Conservation (phyloP, 2,329 filamentous ascomycete species). For the Blastomyces silverae region DNA sequence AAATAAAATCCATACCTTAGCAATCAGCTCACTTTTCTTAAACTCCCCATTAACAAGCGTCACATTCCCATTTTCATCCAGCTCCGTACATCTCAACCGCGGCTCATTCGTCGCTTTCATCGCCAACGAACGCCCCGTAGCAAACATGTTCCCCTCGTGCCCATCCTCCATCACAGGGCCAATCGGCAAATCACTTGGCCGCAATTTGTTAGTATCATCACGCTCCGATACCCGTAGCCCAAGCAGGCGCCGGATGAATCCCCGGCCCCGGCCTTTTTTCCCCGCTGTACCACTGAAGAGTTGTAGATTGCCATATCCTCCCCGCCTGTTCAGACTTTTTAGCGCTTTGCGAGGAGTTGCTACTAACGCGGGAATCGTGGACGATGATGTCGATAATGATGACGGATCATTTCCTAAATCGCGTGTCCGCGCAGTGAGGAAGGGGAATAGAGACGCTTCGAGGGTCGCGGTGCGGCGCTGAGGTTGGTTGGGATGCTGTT, state of each 20-base stretch:
- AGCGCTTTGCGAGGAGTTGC: conserved; percentile 13
- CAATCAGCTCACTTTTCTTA: conserved; percentile 94
- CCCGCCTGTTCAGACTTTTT: conserved; percentile 5
- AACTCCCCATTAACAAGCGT: conserved; percentile 92
- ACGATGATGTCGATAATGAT: not conserved
- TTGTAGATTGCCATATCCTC: conserved; percentile 9
- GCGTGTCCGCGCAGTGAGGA: conserved; percentile 19
- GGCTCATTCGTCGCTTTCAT: conserved; percentile 77
- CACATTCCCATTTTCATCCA: conserved; percentile 85
- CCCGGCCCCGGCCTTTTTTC: conserved; percentile 25
- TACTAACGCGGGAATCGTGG: conserved; percentile 10
- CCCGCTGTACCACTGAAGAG: conserved; percentile 31
- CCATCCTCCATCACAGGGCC: conserved; percentile 51
- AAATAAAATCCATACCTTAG: conserved; percentile 56
- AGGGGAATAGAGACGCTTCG: conserved; percentile 30
- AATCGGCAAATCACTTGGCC: conserved; percentile 54
- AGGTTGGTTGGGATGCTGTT: not conserved
- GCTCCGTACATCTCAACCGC: conserved; percentile 85
- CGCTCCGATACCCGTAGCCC: conserved; percentile 32
- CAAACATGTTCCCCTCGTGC: conserved; percentile 57
- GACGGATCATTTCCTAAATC: conserved; percentile 12
- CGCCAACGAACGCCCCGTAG: conserved; percentile 60
- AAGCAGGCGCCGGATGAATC: conserved; percentile 34
- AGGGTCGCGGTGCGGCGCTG: conserved; percentile 20
- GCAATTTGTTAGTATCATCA: conserved; percentile 35